Conservation (phyloP, 306 rosid genomes). For the Gillenia trifoliata region DNA sequence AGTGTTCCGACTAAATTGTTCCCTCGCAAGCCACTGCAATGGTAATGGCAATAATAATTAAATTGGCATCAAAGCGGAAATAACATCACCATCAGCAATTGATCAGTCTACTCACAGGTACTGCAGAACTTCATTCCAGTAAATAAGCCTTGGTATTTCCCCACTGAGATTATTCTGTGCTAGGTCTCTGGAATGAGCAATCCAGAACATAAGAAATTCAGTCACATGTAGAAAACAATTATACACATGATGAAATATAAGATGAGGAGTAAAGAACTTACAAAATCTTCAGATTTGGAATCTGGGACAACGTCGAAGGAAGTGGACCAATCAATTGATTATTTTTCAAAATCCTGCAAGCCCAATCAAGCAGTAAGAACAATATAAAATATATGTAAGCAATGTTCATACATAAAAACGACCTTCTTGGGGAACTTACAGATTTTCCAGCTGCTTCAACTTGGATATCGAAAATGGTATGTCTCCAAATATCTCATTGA, state of each 20-base stretch:
- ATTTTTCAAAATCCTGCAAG: constrained; percentile 64
- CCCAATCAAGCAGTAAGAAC: background rate
- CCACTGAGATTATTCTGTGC: constrained; percentile 93
- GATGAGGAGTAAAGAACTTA: constrained; percentile 33
- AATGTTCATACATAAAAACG: background rate
- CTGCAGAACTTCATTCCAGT: constrained; percentile 98
- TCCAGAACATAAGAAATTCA: constrained; percentile 10
- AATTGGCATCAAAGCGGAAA: background rate
- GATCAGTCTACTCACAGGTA: constrained; percentile 67
- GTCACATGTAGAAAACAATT: background rate
- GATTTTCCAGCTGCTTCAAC: constrained; percentile 74
- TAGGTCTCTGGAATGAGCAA: constrained; percentile 52
- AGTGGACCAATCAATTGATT: constrained; percentile 86
- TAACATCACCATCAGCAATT: background rate
- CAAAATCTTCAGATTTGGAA: constrained; percentile 94
- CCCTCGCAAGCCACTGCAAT: constrained; percentile 77
- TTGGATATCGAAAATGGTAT: constrained; percentile 91
- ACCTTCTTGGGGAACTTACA: constrained; percentile 52
- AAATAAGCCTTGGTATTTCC: constrained; percentile 93
- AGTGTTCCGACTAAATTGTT: constrained; percentile 82
- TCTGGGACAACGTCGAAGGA: constrained; percentile 95
- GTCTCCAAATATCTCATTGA: constrained; percentile 79
- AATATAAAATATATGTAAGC: background rate
- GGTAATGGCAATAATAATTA: background rate
- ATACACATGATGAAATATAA: background rate